phyloP scores from a whole-genome alignment of 2,329 filamentous ascomycete species.

The Xylariaceae sp. region DNA sequence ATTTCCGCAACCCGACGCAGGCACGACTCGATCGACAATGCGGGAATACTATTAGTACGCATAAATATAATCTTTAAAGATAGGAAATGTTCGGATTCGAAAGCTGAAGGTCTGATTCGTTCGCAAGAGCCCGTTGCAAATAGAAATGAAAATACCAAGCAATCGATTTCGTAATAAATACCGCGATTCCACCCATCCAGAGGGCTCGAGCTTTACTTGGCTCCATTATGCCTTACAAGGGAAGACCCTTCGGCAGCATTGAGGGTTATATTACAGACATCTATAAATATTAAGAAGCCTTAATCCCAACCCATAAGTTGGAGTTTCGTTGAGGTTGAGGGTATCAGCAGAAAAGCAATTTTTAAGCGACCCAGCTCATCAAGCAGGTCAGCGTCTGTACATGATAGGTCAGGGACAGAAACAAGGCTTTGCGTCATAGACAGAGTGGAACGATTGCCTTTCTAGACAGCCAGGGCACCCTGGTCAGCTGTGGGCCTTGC shows the following conservation, averaged over 20 bases:
- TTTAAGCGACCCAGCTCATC: too few species aligned
- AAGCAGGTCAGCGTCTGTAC: too few species aligned
- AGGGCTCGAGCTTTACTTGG: constrained; percentile 32
- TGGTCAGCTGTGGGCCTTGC: neutral
- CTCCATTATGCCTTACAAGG: too few species aligned
- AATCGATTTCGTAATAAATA: constrained; percentile 45
- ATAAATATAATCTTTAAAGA: constrained; percentile 23
- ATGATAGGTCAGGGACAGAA: too few species aligned
- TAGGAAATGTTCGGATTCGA: constrained; percentile 36
- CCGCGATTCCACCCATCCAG: constrained; percentile 27
- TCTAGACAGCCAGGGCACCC: constrained; percentile 1
- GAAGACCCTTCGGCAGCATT: too few species aligned
- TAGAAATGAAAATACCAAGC: constrained; percentile 36
- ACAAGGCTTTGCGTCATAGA: constrained; percentile 21
- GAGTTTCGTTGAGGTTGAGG: too few species aligned
- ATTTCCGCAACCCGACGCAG: too few species aligned
- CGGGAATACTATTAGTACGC: neutral
- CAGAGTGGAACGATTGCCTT: neutral
- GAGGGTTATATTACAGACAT: too few species aligned
- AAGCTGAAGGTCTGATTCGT: constrained; percentile 36
- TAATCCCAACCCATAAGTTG: too few species aligned
- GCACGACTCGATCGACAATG: too few species aligned
- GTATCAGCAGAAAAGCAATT: too few species aligned
- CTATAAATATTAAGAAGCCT: too few species aligned
- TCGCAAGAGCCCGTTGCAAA: constrained; percentile 36